Evolutionary conservation across 2,329 filamentous ascomycete species (phyloP), one percentile per base, ranked within the genome.

Genomic region (Penicillium verrucosum): DNA sequence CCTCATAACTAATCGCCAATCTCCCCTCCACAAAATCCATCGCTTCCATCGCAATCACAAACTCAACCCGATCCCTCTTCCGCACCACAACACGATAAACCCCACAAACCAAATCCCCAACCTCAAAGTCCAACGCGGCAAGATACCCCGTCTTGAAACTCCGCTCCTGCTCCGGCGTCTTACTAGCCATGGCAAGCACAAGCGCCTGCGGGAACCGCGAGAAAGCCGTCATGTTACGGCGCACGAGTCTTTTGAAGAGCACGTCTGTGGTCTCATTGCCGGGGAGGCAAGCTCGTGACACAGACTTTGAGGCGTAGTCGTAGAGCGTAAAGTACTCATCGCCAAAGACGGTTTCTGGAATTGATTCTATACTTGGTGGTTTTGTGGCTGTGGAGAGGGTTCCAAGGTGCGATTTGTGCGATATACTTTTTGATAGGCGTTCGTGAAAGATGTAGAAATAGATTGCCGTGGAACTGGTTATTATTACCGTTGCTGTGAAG

Each of bases 211-310:
- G 73, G 36, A 72, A 67, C 14, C 59, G 65, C n/a, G 68, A 55
- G 40, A 75, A 75, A 0, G 57, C 59, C 4, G 47, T 59, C 68
- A 75, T 73, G 37, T 73, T 75, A 38, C 69, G 68, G 5, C 71
- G 69, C 12, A 73, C 51, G 8, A 74, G 66, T 1, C 60, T 54
- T 16, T 60, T 68, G 43, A 74, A 65, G 5, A 73, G 57, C 14
- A 57, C n/a, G 1, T 67, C 61, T 0, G 58, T 38, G 0, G 60
- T 38, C 4, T 63, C 45, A 8, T 49, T 27, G n/a, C 50, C 27
- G 1, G 68, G 65, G 6, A 71, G 62, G 0, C 57, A 58, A 6
- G 44, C 49, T n/a, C 63, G 64, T 1, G 61, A 51, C 1, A 70
- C 56, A 2, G 65, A 57, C 16, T 63, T 61, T 1, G 62, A 66